These are phyloP conservation scores for Helotiales sp. DNA, from an alignment of 2,329 filamentous ascomycete species.

Conservation along the genomic window DNA sequence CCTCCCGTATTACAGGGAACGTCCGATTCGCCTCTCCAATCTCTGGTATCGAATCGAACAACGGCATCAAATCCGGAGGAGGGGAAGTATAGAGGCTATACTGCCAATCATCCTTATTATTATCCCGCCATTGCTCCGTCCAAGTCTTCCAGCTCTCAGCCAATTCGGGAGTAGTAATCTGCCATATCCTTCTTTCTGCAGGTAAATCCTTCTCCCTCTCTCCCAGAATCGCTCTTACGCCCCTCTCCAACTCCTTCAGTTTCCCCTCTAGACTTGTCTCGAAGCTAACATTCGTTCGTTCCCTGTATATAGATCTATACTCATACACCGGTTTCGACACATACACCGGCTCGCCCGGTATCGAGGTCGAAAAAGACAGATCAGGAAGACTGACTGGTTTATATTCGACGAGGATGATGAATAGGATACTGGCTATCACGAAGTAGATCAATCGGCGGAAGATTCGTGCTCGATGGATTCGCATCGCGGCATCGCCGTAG, in stretches of 20 bases:
- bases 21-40: slow-evolving; percentile 10
- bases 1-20: slow-evolving; percentile 11
- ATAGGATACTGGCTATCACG: neutral
- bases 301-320: slow-evolving; percentile 21
- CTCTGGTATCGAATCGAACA: slow-evolving; percentile 17
- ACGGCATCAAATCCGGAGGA: slow-evolving; percentile 7
- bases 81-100: slow-evolving; percentile 14
- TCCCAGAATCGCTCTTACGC: slow-evolving; percentile 1
- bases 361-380: neutral
- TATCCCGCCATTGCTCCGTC: slow-evolving; percentile 20
- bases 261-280: slow-evolving; percentile 20
- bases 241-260: slow-evolving; percentile 16
- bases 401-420: slow-evolving; percentile 11
- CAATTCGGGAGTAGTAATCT: slow-evolving; percentile 15
- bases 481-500: neutral
- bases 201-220: neutral
- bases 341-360: neutral
- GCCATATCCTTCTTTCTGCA: slow-evolving; percentile 24
- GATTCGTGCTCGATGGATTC: neutral
- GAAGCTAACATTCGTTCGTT: slow-evolving; percentile 14
- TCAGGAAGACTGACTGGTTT: slow-evolving; percentile 4
- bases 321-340: slow-evolving; percentile 17
- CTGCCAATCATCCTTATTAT: slow-evolving; percentile 19
- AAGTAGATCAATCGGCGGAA: neutral
- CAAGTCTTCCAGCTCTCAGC: slow-evolving; percentile 9